Percentiles rank a stretch among this genome's conserved stretches.
Evolutionary conservation across 2,329 filamentous ascomycete species (phyloP).

Genomic region (Geosmithia flava): DNA sequence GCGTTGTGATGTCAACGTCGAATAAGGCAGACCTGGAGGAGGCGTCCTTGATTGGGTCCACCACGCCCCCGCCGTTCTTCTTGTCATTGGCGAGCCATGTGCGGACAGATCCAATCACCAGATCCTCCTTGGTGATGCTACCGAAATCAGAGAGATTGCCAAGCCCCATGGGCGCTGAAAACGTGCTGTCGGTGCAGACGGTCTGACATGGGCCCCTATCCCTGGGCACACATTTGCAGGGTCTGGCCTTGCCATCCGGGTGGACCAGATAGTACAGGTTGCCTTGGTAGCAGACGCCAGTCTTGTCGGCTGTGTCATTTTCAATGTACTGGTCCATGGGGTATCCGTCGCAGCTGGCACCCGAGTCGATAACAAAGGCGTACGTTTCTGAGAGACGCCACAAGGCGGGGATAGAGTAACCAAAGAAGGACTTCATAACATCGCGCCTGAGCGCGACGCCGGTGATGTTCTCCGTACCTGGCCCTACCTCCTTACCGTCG

Average conservation of each 20-base stretch:
- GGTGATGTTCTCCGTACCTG: no score
- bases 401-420: conserved; percentile 15
- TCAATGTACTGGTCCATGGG: conserved; percentile 11
- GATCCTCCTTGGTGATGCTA: conserved; percentile 11
- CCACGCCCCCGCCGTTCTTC: no score
- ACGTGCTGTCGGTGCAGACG: conserved; percentile 9
- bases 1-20: conserved; percentile 16
- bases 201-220: conserved; percentile 3
- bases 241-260: conserved; percentile 9
- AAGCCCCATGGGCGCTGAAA: conserved; percentile 14
- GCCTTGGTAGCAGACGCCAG: conserved; percentile 13
- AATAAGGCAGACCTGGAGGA: conserved; percentile 9
- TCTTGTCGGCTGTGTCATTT: conserved; percentile 9
- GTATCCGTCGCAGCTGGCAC: conserved; percentile 10
- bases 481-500: no score
- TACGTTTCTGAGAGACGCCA: conserved; percentile 13
- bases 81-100: no score
- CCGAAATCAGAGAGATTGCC: conserved; percentile 13
- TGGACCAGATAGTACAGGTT: conserved; percentile 17
- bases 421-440: conserved; percentile 14
- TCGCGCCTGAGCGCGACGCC: neutral
- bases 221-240: neutral
- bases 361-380: conserved; percentile 20
- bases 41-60: conserved; percentile 16
- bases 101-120: conserved; percentile 10